Base-by-base conservation (phyloP, 345 rosid genomes). In the Corchorus capsularis region DNA sequence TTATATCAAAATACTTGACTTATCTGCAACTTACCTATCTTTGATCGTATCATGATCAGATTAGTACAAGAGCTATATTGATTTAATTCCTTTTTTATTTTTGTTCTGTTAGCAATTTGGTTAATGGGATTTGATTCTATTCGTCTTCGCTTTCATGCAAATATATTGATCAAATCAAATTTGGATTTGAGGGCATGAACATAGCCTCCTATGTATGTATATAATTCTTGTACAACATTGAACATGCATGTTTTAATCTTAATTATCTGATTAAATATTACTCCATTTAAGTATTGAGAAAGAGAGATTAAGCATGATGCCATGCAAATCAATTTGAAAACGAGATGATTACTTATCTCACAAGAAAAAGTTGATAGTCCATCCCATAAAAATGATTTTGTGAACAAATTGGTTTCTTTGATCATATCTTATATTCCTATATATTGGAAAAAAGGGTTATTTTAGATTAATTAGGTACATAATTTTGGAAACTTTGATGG, bases 241-340 rank as follows among this genome's bases (percentile, higher is more conserved):
- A 27, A 27, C 27, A 27, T 27, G 27, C 27, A 27, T 27, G 27
- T 27, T 27, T 1, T 27, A 27, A 27, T 27, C 27, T 27, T 27
- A 27, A 27, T 27, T 27, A 27, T 27, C 27, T 27, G 27, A 27
- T 27, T 27, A 27, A 27, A 27, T 27, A 27, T 27, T 27, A 27
- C 27, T 27, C 1, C 27, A 27, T 27, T 27, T 27, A 27, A 27
- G 27, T 27, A 27, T 27, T 27, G 27, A 27, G 1, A 27, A 27
- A 27, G 41, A 49, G 49, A 68, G 56, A 68, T 68, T 49, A 49
- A 14, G 55, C 57, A 27, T 32, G 57, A 49, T 17, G 60, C 45
- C 59, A 50, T 69, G 45, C 45, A 69, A 69, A 50, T 50, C 37
- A 11, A 69, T 69, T 16, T 13, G 59, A 69, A 69, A 69, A 50